Base-by-base conservation (phyloP, 2,329 filamentous ascomycete genomes). In the Talaromyces marneffei region DNA sequence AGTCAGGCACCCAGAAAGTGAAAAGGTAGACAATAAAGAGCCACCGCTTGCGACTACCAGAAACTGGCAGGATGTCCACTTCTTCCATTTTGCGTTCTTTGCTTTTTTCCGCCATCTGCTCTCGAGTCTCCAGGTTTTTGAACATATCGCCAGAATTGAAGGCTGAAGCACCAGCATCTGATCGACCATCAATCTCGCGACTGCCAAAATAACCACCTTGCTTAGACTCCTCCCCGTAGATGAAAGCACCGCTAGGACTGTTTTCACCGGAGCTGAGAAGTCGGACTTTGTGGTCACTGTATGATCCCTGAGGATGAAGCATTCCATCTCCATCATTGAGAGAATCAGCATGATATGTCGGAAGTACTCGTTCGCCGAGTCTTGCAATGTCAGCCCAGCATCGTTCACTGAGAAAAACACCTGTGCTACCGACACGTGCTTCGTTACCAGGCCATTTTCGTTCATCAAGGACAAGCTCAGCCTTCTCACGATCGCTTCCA, bases 61-160 rank as follows among this genome's bases (percentile, higher is more conserved):
- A 93, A 63, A 90, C 85, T 50, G 85, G 85, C 65, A 88, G 85
- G 69, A 92, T 90, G 65, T 99, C 94, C 2, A 99, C 90, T 75
- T 97, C 93, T 63, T 90, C 86, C 77, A 97, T 85, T 16, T 90
- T 87, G 75, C 93, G 91, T 67, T 96, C 91, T 66, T 96, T 96
- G 64, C 91, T 91, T 67, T 96, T 93, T 77, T 97, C 93, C 0
- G 93, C 91, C 85, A 99, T 91, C 72, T 96, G 90, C 72, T 95
- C 90, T 65, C 91, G 86, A 6, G 93, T 97, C 67, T 97, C 93
- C 7, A 97, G 82, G 69, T 97, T 96, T 71, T 92, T 91, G 82
- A 99, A 99, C 93, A 99, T 96, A 73, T 99, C 94, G 7, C 94
- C 92, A 58, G 85, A 90, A 53, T 92, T 90, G 72, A 96, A 89